Base-by-base conservation (phyloP, 371 early-diverging fungal genomes). In the Funneliformis caledonium region DNA sequence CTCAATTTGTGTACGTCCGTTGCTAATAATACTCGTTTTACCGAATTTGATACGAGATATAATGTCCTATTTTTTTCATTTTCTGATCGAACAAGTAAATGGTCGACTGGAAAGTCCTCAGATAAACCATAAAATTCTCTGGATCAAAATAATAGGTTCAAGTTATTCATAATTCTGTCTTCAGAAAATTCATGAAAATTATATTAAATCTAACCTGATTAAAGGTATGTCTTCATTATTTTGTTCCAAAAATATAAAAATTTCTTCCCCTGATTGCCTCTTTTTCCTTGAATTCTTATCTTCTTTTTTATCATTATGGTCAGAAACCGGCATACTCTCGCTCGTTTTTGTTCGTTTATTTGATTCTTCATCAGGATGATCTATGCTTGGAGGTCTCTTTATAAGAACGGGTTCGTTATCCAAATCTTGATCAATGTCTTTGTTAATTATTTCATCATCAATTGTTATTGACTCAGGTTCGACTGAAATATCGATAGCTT, bases 1-100 rank as follows among this genome's bases (percentile, higher is more conserved):
- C 95, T 93, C 75, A 97, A 87, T 42, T 92, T 89, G 45, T 84
- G 80, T 52, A 92, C 87, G 76, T 94, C 93, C 2, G 87, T 83
- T 5, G 94, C 90, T 80, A 86, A 84, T 73, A 98, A 83, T 7
- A 97, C 86, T 33, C 83, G 74, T 84, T 94, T 93, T 80, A 96
- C 94, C 14, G 94, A 85, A 16, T 88, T 85, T 1, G 95, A 94
- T 12, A 94, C 94, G 83, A 96, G 90, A 85, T 96, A 96, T 8
- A 97, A 84, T 12, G 92, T 93, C 60, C 91, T 92, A 86, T 91
- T 92, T 79, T 87, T 88, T 50, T 88, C 88, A n/a, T 83, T 85
- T 72, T 92, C 93, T 9, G 93, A 92, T 19, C 98, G 94, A 16
- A 95, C 92, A 65, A 98, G 87, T 84, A 95, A 95, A 65, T 93